Conservation (phyloP, 2,329 filamentous ascomycete species). For the Stachybotrys echinatus region DNA sequence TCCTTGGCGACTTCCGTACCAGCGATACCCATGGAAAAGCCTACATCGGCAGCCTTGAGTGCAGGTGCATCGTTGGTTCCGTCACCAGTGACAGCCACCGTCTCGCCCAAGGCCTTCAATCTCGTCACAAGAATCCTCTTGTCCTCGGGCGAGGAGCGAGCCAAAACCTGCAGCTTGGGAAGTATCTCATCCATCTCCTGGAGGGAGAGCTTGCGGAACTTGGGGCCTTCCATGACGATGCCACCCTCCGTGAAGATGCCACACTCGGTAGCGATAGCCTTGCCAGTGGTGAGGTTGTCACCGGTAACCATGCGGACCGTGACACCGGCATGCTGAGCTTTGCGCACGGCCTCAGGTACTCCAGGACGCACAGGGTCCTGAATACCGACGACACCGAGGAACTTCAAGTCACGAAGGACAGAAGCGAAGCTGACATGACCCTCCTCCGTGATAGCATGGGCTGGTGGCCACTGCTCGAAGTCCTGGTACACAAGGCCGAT, state of each 20-base stretch:
- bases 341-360: slow-evolving; percentile 55
- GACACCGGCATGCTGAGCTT: slow-evolving; percentile 60
- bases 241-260: slow-evolving; percentile 54
- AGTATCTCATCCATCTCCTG: slow-evolving; percentile 44
- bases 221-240: slow-evolving; percentile 51
- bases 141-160: slow-evolving; percentile 64
- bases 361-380: slow-evolving; percentile 61
- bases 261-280: slow-evolving; percentile 36
- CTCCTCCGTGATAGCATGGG: slow-evolving; percentile 54
- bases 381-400: slow-evolving; percentile 53
- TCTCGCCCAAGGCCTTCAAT: slow-evolving; percentile 60
- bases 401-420: slow-evolving; percentile 35
- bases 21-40: slow-evolving; percentile 63
- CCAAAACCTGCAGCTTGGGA: slow-evolving; percentile 61
- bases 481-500: slow-evolving; percentile 71
- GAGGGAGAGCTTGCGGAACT: slow-evolving; percentile 52
- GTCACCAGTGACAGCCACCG: slow-evolving; percentile 62
- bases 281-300: slow-evolving; percentile 38
- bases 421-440: slow-evolving; percentile 56
- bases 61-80: slow-evolving; percentile 64
- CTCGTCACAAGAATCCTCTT: slow-evolving; percentile 61
- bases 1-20: slow-evolving; percentile 64
- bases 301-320: slow-evolving; percentile 60
- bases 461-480: slow-evolving; percentile 65
- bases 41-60: slow-evolving; percentile 60